Conservation (phyloP, 176 grass and related monocot genomes). For the Rhynchospora tenuis region DNA sequence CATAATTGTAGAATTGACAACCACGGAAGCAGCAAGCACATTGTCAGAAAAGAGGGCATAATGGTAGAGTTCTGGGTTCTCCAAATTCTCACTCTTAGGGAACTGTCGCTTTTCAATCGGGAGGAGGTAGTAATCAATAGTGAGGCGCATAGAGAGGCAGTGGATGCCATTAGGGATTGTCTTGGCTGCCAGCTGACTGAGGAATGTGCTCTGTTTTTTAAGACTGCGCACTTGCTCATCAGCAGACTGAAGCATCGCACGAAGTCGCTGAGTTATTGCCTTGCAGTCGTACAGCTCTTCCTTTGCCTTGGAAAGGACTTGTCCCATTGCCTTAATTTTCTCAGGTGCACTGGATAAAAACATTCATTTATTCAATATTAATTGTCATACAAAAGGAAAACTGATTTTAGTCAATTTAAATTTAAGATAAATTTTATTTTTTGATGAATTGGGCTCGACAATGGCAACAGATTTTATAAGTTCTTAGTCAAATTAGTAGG, state of each 20-base stretch:
- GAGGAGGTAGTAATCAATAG: constrained; percentile 95
- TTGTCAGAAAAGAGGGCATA: constrained; percentile 99
- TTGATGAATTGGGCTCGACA: neutral
- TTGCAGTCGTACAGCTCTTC: constrained; percentile 88
- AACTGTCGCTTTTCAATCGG: constrained; percentile 63
- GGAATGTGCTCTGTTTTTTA: constrained; percentile 96
- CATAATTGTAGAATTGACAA: constrained; percentile 96
- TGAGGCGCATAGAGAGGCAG: constrained; percentile 85
- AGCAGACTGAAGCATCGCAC: constrained; percentile 94
- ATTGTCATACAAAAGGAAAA: constrained; percentile 19
- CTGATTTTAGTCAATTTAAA: neutral
- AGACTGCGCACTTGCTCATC: constrained; percentile 93
- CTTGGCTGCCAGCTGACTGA: constrained; percentile 97
- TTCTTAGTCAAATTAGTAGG: neutral
- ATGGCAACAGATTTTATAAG: neutral
- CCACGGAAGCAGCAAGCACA: constrained; percentile 89
- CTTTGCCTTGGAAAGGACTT: constrained; percentile 75
- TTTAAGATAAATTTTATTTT: neutral
- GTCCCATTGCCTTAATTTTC: constrained; percentile 87
- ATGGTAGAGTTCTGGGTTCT: constrained; percentile 84
- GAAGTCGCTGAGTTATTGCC: constrained; percentile 62
- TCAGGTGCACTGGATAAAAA: constrained; percentile 50
- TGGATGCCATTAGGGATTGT: constrained; percentile 98
- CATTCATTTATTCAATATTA: constrained; percentile 20
- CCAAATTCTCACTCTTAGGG: constrained; percentile 68